Conservation (phyloP, 352 stramenopile species). For the Phytophthora hibernalis region DNA sequence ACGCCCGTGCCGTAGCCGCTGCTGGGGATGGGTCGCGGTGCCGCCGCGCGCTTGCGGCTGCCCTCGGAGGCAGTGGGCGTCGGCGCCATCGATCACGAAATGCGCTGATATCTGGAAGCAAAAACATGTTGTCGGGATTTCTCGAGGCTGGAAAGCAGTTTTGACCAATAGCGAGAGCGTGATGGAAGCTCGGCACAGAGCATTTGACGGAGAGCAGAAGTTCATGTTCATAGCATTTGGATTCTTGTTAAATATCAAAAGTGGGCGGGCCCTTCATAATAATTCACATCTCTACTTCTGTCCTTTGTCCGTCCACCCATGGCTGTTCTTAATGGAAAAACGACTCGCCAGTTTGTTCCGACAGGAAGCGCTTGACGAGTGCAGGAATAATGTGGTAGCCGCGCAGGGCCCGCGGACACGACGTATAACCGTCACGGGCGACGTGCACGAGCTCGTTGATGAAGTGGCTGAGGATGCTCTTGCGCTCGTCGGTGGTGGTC, state of each 20-base stretch:
- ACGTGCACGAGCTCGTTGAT: slow-evolving; percentile 53
- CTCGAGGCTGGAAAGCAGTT: neutral
- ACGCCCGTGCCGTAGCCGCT: slow-evolving; percentile 31
- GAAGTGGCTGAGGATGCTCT: slow-evolving; percentile 49
- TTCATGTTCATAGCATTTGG: neutral
- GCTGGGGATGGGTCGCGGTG: slow-evolving; percentile 9
- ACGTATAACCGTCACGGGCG: slow-evolving; percentile 35
- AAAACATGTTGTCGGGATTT: neutral
- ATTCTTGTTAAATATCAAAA: slow-evolving; percentile 29
- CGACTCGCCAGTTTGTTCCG: slow-evolving; percentile 54
- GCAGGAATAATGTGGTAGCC: slow-evolving; percentile 58
- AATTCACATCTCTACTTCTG: slow-evolving; percentile 1
- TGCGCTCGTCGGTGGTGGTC: slow-evolving; percentile 50
- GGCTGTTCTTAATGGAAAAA: slow-evolving; percentile 45
- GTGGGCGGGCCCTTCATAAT: no score
- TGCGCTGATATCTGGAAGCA: slow-evolving; percentile 5
- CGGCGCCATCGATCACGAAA: slow-evolving; percentile 24
- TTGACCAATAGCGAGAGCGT: neutral
- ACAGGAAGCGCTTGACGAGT: slow-evolving; percentile 54
- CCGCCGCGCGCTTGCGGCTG: slow-evolving; percentile 28
- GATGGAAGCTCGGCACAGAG: neutral
- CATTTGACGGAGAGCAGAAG: neutral
- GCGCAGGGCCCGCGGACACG: slow-evolving; percentile 41
- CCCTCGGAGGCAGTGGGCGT: slow-evolving; percentile 6
- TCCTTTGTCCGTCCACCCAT: neutral